These are phyloP conservation scores for Cladophialophora exuberans DNA, from an alignment of 2,329 filamentous ascomycete species.

Conservation along the genomic window DNA sequence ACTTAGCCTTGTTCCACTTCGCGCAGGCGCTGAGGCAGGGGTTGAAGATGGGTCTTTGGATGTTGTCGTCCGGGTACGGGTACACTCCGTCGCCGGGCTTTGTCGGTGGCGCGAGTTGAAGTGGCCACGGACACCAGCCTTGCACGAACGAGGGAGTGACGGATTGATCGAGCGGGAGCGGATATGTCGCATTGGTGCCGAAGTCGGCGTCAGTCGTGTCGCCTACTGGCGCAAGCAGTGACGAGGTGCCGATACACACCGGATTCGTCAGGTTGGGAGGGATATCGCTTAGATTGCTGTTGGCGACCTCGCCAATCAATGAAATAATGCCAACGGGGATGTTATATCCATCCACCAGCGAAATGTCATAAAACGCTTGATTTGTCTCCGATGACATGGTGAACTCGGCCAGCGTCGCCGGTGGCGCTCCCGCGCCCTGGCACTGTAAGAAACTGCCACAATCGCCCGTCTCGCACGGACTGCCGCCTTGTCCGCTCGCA, in stretches of 20 bases:
- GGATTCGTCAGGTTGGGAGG: slow-evolving; percentile 77
- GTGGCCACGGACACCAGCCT: slow-evolving; percentile 79
- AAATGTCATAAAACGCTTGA: slow-evolving; percentile 83
- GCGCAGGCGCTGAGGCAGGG: slow-evolving; percentile 79
- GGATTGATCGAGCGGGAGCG: slow-evolving; percentile 67
- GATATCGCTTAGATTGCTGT: slow-evolving; percentile 63
- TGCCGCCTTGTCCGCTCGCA: slow-evolving; percentile 50
- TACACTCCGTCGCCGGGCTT: slow-evolving; percentile 77
- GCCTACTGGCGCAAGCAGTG: slow-evolving; percentile 54
- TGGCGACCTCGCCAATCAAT: slow-evolving; percentile 53
- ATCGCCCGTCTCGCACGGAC: slow-evolving; percentile 74
- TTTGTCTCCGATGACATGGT: slow-evolving; percentile 62
- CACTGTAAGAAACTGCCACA: slow-evolving; percentile 73
- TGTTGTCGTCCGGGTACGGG: slow-evolving; percentile 76
- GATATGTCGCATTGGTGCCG: slow-evolving; percentile 67
- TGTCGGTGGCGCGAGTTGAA: slow-evolving; percentile 68
- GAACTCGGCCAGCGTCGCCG: slow-evolving; percentile 79
- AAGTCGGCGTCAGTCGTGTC: slow-evolving; percentile 61
- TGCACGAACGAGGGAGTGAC: slow-evolving; percentile 61
- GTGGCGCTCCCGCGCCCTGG: slow-evolving; percentile 68
- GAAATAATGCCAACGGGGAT: slow-evolving; percentile 52
- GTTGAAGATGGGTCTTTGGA: slow-evolving; percentile 71
- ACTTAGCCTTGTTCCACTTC: slow-evolving; percentile 65
- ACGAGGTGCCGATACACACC: slow-evolving; percentile 73
- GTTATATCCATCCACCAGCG: slow-evolving; percentile 84